Evolutionary conservation across 345 rosid species (phyloP), one percentile per base, ranked within the genome.

Genomic region (Rubroshorea leprosula): DNA sequence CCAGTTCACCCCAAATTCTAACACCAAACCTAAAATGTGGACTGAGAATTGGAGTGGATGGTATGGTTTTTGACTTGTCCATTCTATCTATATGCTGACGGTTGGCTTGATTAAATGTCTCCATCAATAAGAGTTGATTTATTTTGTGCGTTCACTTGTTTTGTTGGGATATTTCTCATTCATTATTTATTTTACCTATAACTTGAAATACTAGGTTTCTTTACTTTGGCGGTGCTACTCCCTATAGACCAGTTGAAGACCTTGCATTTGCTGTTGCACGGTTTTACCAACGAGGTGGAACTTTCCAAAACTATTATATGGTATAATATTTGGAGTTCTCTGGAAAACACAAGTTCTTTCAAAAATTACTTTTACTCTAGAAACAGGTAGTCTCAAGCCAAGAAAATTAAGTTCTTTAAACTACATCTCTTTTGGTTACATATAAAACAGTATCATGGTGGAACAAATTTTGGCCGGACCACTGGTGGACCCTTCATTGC

Each of bases 21-120:
- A 77, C 44, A 70, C 63, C 51, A 89, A 93, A 72, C 99, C 97
- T 3, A 93, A 89, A 77, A 78, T 93, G 77, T 93, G 97, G 99
- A 93, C 97, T 0, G 99, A 93, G 79, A 86, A 93, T 56, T 93
- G 97, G 97, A 86, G 74, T 67, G 96, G 98, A 78, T 92, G 96
- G 98, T 92, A 72, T 56, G 76, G 19, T 49, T 55, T 51, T 55
- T 63, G 49, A 13, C 49, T 52, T 22, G 16, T 5, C 19, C 0
- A 51, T 61, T 17, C 13, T 20, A 15, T n/a, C 47, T 58, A 47
- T 12, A 26, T 47, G 9, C 52, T 54, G 5, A 50, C 13, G 39
- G 67, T 61, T 26, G 17, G 55, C 66, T 59, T 60, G 54, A 49
- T 54, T 13, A 25, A 21, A 50, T 31, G 48, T 63, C 63, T 38